Conservation (phyloP, 1,284 basidiomycete species). For the Volvariella volvacea region DNA sequence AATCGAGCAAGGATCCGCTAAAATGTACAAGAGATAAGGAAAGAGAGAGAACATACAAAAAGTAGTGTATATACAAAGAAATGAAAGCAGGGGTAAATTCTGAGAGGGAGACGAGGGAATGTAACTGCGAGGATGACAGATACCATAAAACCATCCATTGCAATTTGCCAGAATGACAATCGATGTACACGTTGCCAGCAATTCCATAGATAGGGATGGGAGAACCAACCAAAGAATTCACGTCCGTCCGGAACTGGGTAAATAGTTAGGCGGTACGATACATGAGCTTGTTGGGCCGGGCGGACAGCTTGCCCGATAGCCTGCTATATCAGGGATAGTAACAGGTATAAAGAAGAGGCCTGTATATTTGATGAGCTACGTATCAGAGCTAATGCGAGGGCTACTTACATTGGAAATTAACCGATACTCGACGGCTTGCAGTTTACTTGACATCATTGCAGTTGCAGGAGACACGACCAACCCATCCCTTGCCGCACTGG, state of each 20-base stretch:
- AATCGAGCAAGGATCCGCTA: constrained; percentile 2
- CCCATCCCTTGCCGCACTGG: constrained; percentile 62
- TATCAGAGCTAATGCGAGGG: too few relatives aligned
- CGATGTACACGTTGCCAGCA: background rate
- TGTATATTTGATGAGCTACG: too few relatives aligned
- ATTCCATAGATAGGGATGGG: constrained; percentile 1
- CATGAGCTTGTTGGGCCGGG: constrained; percentile 30
- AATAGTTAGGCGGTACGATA: constrained; percentile 51
- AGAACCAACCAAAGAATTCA: constrained; percentile 42
- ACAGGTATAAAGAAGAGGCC: constrained; percentile 19
- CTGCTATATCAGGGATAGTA: constrained; percentile 19
- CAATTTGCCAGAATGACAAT: too few relatives aligned
- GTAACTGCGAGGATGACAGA: too few relatives aligned
- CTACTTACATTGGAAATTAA: too few relatives aligned
- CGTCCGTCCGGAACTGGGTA: constrained; percentile 54
- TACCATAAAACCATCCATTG: too few relatives aligned
- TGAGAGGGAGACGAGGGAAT: background rate
- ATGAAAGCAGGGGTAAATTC: background rate
- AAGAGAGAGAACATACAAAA: constrained; percentile 6
- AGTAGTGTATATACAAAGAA: background rate
- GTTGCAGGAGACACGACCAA: constrained; percentile 53
- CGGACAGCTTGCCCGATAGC: constrained; percentile 37
- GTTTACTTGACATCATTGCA: constrained; percentile 64
- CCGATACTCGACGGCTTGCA: too few relatives aligned
- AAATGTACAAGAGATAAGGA: constrained; percentile 7